phyloP scores from a whole-genome alignment of 2,329 filamentous ascomycete species.

The Colletotrichum lentis region DNA sequence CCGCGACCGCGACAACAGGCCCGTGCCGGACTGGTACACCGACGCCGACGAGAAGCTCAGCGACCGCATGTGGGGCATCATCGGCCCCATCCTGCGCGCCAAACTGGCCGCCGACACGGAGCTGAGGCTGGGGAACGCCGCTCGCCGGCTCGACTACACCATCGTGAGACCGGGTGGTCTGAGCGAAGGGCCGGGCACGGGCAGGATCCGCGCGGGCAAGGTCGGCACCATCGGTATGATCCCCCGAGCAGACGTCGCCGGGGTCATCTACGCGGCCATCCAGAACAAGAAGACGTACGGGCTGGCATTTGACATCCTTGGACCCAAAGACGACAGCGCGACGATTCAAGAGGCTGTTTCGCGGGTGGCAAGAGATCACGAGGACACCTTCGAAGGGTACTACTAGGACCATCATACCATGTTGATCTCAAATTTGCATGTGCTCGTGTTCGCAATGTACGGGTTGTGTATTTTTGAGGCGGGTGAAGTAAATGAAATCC shows the following conservation, averaged over 20 bases:
- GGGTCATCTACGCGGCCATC: conserved; percentile 51
- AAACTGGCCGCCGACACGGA: conserved; percentile 54
- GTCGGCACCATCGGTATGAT: conserved; percentile 50
- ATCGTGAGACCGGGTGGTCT: conserved; percentile 54
- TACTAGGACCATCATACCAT: conserved; percentile 39
- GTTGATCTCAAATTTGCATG: background rate
- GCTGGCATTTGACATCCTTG: conserved; percentile 54
- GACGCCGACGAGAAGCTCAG: conserved; percentile 49
- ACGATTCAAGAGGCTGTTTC: conserved; percentile 50
- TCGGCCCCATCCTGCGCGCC: conserved; percentile 52
- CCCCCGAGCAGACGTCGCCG: conserved; percentile 55
- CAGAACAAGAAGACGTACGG: conserved; percentile 52
- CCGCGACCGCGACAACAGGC: conserved; percentile 48
- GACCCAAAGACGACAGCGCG: conserved; percentile 47
- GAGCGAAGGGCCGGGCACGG: conserved; percentile 49
- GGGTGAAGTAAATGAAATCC: background rate
- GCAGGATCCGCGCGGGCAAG: conserved; percentile 53
- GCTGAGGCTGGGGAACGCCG: conserved; percentile 49
- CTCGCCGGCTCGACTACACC: conserved; percentile 53
- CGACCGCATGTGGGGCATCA: conserved; percentile 49
- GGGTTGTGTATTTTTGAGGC: too few relatives aligned
- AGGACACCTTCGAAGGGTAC: conserved; percentile 45
- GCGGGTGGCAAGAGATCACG: conserved; percentile 48
- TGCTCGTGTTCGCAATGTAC: too few relatives aligned
- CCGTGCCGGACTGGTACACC: conserved; percentile 54